Conservation (phyloP, 1,139 yeast species). For the Sugiyamaella novakii region DNA sequence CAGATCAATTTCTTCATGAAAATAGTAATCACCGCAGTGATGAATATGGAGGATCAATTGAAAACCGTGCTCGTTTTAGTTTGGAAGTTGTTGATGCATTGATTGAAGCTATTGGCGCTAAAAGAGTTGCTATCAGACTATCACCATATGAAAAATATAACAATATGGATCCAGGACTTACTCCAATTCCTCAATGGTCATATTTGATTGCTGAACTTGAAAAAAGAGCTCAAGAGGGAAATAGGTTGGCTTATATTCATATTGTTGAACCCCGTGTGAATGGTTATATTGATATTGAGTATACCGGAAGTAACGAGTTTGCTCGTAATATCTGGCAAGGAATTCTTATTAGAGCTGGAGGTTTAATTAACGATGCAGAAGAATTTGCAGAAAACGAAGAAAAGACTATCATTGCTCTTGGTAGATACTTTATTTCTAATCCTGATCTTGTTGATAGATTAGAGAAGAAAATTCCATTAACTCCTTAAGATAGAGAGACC, state of each 20-base stretch:
- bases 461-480: slow-evolving; percentile 40
- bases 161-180: slow-evolving; percentile 39
- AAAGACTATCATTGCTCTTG: slow-evolving; percentile 47
- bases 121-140: slow-evolving; percentile 56
- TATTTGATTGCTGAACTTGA: slow-evolving; percentile 38
- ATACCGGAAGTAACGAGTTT: slow-evolving; percentile 14
- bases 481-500: slow-evolving; percentile 40
- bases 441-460: too few species aligned
- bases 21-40: slow-evolving; percentile 61
- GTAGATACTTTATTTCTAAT: slow-evolving; percentile 52
- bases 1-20: slow-evolving; percentile 60
- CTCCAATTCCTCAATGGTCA: slow-evolving; percentile 38
- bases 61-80: slow-evolving; percentile 61
- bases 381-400: slow-evolving; percentile 35
- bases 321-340: slow-evolving; percentile 50
- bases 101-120: slow-evolving; percentile 49
- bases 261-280: slow-evolving; percentile 50
- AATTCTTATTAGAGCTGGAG: slow-evolving; percentile 52
- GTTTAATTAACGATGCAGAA: slow-evolving; percentile 24
- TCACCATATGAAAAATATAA: slow-evolving; percentile 55
- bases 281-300: slow-evolving; percentile 25
- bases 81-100: slow-evolving; percentile 60
- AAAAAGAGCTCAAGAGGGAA: slow-evolving; percentile 40
- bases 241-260: slow-evolving; percentile 53
- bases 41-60: slow-evolving; percentile 67